Percentiles rank a stretch among this genome's conserved stretches.
Evolutionary conservation across 2,329 filamentous ascomycete genomes (phyloP).

Genomic region (Aspergillus pseudonomiae): DNA sequence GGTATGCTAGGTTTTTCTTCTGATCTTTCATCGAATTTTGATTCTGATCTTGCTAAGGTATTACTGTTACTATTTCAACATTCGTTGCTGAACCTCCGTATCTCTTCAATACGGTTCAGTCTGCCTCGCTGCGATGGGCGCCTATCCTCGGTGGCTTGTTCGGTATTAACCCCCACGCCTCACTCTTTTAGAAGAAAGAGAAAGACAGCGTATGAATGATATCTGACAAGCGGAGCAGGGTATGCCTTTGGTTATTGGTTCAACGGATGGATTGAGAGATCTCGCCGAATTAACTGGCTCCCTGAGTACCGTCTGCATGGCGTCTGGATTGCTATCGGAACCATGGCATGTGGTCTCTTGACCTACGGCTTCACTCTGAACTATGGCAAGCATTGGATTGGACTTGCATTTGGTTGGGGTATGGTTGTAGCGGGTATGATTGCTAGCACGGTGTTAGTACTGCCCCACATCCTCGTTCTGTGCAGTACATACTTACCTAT

Average conservation of each 20-base stretch:
- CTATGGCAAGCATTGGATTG: conserved; percentile 40
- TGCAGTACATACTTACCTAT: background rate
- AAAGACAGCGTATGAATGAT: conserved; percentile 11
- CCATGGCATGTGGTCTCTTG: conserved; percentile 36
- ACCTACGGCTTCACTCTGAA: conserved; percentile 40
- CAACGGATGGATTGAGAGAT: conserved; percentile 37
- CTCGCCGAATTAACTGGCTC: conserved; percentile 15
- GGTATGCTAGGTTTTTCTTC: conserved; percentile 22
- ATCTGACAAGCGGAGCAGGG: conserved; percentile 20
- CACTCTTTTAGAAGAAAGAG: too few relatives aligned
- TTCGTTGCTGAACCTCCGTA: conserved; percentile 40
- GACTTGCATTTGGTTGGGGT: conserved; percentile 41
- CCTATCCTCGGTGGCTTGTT: conserved; percentile 37
- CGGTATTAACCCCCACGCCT: conserved; percentile 10
- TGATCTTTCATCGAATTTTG: background rate
- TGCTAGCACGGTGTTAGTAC: conserved; percentile 37
- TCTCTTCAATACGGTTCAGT: conserved; percentile 36
- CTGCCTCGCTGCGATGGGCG: conserved; percentile 42
- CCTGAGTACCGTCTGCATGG: conserved; percentile 41
- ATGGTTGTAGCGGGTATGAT: conserved; percentile 43
- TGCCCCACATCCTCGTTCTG: background rate
- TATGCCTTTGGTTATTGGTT: conserved; percentile 40
- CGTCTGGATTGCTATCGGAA: conserved; percentile 36
- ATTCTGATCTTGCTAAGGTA: conserved; percentile 23
- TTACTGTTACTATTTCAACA: conserved; percentile 39